A percentile compares a stretch with the other conserved stretches of the same genome.
phyloP scores from a whole-genome alignment of 192 early-diverging fungal species.

The Backusella sp. region DNA sequence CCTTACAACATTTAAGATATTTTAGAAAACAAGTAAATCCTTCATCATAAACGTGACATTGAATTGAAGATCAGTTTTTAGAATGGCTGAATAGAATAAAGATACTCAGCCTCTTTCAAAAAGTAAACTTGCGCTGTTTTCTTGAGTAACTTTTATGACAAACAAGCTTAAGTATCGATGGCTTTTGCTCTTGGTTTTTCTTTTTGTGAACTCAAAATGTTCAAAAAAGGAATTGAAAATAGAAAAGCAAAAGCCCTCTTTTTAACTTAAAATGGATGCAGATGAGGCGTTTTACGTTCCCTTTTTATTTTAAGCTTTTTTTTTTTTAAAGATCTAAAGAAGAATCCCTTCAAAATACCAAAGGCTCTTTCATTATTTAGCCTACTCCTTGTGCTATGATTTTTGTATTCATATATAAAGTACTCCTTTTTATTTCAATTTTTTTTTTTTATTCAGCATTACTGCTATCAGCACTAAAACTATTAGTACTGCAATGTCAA shows the following conservation, averaged over 20 bases:
- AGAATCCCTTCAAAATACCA: neutral
- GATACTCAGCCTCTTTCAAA: constrained; percentile 1
- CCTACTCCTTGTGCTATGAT: neutral
- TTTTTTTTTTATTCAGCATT: too few relatives aligned
- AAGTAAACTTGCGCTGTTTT: neutral
- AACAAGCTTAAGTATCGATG: neutral
- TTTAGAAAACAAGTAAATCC: neutral
- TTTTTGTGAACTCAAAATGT: neutral
- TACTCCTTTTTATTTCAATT: too few relatives aligned
- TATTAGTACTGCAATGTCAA: too few relatives aligned
- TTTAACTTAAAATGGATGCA: constrained; percentile 2
- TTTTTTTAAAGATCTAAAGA: neutral
- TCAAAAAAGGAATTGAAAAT: neutral
- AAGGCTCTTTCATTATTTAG: too few relatives aligned
- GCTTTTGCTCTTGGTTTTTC: neutral
- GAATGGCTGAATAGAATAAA: neutral
- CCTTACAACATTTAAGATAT: neutral
- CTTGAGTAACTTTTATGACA: neutral
- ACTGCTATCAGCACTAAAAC: too few relatives aligned
- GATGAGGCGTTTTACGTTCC: neutral
- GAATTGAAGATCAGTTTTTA: neutral
- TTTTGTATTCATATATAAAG: neutral
- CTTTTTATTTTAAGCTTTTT: neutral
- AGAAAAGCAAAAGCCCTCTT: constrained; percentile 4
- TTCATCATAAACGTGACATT: neutral